phyloP scores from a whole-genome alignment of 2,329 filamentous ascomycete species.

The Orbilia javanica region DNA sequence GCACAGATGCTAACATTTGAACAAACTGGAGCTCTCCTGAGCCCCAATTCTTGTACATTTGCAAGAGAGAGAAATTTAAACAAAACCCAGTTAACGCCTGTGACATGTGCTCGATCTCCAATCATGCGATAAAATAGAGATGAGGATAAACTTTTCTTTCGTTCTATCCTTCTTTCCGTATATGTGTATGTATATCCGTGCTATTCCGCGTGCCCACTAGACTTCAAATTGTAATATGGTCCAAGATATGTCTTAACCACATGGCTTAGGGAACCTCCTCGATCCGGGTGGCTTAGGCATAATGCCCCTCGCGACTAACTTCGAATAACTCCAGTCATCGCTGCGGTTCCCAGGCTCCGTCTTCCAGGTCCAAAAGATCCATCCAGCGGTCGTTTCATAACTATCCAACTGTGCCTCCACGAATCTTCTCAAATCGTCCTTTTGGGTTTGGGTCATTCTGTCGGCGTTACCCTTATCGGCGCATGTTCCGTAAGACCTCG shows the following conservation, averaged over 20 bases:
- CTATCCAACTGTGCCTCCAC: constrained; percentile 71
- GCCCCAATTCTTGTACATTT: neutral
- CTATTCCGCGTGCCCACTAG: neutral
- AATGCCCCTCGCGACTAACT: constrained; percentile 26
- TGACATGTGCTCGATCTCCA: neutral
- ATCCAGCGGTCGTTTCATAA: constrained; percentile 70
- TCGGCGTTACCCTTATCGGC: constrained; percentile 13
- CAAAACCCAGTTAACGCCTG: neutral
- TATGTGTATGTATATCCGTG: neutral
- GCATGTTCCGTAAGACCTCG: constrained; percentile 64
- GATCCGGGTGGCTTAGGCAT: constrained; percentile 23
- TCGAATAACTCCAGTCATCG: constrained; percentile 59
- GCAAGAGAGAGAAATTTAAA: neutral
- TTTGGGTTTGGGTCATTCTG: constrained; percentile 25
- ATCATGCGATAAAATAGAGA: neutral
- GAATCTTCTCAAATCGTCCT: constrained; percentile 59
- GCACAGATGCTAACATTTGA: neutral
- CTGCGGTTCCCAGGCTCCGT: constrained; percentile 71
- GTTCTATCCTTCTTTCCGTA: neutral
- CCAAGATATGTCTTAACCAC: constrained; percentile 8
- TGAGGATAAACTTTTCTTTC: neutral
- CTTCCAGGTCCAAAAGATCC: constrained; percentile 74
- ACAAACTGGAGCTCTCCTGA: neutral
- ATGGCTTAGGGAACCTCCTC: constrained; percentile 24
- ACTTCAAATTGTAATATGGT: neutral